Conservation (phyloP, 2,329 filamentous ascomycete species). For the Fusarium anguioides region DNA sequence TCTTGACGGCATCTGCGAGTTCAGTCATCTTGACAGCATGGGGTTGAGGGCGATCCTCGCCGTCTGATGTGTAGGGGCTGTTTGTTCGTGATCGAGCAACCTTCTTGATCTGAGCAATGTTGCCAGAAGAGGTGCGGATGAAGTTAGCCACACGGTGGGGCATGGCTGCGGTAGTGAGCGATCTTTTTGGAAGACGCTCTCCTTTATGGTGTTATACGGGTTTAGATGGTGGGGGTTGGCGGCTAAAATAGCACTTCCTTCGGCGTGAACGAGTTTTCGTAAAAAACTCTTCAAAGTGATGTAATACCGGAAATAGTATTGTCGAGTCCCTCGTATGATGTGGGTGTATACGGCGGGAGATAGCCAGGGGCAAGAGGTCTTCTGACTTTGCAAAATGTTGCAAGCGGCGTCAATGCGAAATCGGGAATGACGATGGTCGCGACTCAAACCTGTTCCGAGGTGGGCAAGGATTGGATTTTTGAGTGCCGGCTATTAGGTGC, state of each 20-base stretch:
- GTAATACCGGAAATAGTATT: conserved; percentile 27
- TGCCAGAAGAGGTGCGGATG: conserved; percentile 66
- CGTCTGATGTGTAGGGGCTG: conserved; percentile 52
- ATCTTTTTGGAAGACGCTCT: conserved; percentile 31
- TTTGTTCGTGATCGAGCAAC: conserved; percentile 48
- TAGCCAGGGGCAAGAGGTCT: conserved; percentile 35
- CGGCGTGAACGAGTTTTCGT: conserved; percentile 22
- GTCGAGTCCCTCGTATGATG: conserved; percentile 16
- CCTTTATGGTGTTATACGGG: conserved; percentile 14
- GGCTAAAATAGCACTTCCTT: conserved; percentile 36
- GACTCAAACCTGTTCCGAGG: conserved; percentile 29
- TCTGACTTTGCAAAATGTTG: conserved; percentile 24
- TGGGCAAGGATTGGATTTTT: conserved; percentile 27
- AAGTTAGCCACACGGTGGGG: conserved; percentile 69
- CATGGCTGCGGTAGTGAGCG: conserved; percentile 55
- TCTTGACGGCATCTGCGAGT: conserved; percentile 52
- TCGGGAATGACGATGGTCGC: conserved; percentile 27
- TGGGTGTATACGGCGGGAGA: conserved; percentile 30
- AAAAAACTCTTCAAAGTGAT: conserved; percentile 37
- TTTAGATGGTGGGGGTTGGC: conserved; percentile 25
- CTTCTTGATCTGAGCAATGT: conserved; percentile 63
- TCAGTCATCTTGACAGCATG: conserved; percentile 54
- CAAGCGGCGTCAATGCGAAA: conserved; percentile 13
- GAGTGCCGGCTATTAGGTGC: conserved; percentile 28
- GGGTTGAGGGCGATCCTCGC: conserved; percentile 47